A percentile compares a stretch with the other conserved stretches of the same genome.
Evolutionary conservation across 257 asterid genomes (phyloP).

Genomic region (Cynanchum wilfordii): DNA sequence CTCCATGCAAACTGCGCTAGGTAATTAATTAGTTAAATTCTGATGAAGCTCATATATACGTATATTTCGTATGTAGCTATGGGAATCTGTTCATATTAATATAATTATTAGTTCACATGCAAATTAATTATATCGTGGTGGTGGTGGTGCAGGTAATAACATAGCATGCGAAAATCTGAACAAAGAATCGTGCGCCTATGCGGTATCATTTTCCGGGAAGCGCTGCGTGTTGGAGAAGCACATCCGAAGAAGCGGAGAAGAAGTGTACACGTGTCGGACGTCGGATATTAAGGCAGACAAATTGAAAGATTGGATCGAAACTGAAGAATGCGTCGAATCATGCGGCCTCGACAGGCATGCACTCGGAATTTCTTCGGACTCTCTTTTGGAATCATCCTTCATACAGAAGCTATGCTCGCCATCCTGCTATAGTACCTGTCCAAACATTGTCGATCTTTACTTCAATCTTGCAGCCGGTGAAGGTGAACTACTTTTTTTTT

Average conservation of each 20-base stretch:
- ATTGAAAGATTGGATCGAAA: constrained; percentile 50
- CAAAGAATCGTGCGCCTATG: constrained; percentile 49
- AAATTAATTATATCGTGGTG: background rate
- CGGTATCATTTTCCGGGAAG: constrained; percentile 51
- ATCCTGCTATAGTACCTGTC: constrained; percentile 52
- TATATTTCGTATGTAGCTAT: no score
- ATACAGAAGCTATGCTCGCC: constrained; percentile 57
- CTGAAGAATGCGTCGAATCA: constrained; percentile 46
- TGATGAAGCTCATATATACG: no score
- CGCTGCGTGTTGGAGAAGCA: constrained; percentile 74
- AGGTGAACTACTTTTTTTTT: constrained; percentile 47
- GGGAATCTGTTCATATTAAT: no score
- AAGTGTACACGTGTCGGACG: constrained; percentile 42
- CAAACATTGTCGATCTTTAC: constrained; percentile 67
- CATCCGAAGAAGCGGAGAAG: constrained; percentile 39
- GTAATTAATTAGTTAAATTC: constrained; percentile 30
- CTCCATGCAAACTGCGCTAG: constrained; percentile 23
- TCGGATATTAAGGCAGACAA: constrained; percentile 59
- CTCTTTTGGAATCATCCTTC: constrained; percentile 52
- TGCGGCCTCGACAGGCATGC: constrained; percentile 56
- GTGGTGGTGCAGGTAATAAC: constrained; percentile 27
- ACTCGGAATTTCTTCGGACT: constrained; percentile 82
- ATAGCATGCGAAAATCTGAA: constrained; percentile 50
- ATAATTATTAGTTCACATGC: no score
- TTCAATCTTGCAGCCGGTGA: constrained; percentile 85